These are phyloP conservation scores for Sphagnum tenellum DNA, from an alignment of 225 moss, liverwort and hornwort genomes.

Conservation along the genomic window DNA sequence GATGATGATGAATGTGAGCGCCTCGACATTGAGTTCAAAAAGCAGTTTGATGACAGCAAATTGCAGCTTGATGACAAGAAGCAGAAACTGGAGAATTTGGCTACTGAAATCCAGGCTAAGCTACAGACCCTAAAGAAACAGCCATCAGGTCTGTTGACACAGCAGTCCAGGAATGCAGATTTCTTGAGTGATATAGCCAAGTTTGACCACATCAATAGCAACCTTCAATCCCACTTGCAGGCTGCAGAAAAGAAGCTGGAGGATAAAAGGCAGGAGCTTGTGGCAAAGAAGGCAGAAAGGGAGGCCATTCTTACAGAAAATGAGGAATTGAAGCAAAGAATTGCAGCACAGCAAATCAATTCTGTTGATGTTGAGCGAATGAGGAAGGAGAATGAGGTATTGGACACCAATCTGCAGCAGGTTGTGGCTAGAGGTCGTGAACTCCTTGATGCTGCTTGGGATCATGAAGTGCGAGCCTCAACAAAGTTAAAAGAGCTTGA, in stretches of 20 bases:
- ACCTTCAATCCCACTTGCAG: constrained; percentile 59
- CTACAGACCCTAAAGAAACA: constrained; percentile 35
- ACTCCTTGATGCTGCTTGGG: constrained; percentile 73
- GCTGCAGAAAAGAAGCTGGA: constrained; percentile 69
- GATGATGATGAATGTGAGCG: constrained; percentile 48
- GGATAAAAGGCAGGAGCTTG: constrained; percentile 60
- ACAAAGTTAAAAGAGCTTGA: constrained; percentile 72
- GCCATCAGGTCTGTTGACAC: constrained; percentile 34
- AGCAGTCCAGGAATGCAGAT: constrained; percentile 54
- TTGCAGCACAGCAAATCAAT: constrained; percentile 70
- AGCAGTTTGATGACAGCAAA: constrained; percentile 42
- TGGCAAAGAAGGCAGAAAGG: constrained; percentile 61
- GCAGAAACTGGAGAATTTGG: constrained; percentile 23
- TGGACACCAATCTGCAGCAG: constrained; percentile 55
- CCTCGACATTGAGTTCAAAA: constrained; percentile 20
- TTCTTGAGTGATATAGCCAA: constrained; percentile 70
- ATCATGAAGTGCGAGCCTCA: constrained; percentile 56
- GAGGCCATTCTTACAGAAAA: constrained; percentile 38
- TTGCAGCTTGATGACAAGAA: constrained; percentile 21
- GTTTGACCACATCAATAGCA: constrained; percentile 41
- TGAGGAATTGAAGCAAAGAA: constrained; percentile 50
- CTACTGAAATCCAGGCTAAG: constrained; percentile 36
- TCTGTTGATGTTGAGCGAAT: constrained; percentile 68
- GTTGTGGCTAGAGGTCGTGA: constrained; percentile 53
- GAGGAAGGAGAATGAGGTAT: constrained; percentile 72